These are phyloP conservation scores for Acacia confusa DNA, from an alignment of 306 rosid genomes.

Conservation along the genomic window DNA sequence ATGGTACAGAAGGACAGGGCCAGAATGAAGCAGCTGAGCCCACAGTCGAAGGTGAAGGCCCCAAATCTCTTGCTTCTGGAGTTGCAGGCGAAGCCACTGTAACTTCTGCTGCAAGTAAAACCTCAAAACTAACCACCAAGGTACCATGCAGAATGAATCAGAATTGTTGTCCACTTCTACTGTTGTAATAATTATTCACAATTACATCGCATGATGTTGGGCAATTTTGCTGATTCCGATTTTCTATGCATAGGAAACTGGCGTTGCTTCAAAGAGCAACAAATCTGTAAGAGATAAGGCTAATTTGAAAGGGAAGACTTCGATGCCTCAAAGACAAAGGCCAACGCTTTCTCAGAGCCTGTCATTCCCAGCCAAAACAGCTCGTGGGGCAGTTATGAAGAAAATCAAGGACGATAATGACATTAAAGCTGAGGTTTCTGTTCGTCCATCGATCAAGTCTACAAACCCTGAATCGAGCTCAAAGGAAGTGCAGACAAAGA, in stretches of 20 bases:
- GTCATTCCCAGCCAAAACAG: constrained; percentile 69
- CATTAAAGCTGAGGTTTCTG: constrained; percentile 43
- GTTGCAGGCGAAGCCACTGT: constrained; percentile 44
- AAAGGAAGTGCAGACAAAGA: constrained; percentile 46
- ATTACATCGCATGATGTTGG: background rate
- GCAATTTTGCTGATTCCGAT: constrained; percentile 19
- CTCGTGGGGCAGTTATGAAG: constrained; percentile 53
- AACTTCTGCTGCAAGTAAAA: constrained; percentile 51
- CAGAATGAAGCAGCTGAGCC: constrained; percentile 44
- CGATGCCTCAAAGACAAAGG: constrained; percentile 47
- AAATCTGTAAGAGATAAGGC: constrained; percentile 63
- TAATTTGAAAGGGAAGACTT: constrained; percentile 44
- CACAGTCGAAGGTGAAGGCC: constrained; percentile 35
- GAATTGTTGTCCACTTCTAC: constrained; percentile 5
- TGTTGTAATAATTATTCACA: constrained; percentile 5
- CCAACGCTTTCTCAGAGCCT: constrained; percentile 70
- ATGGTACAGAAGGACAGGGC: constrained; percentile 42
- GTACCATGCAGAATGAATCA: constrained; percentile 40
- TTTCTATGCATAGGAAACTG: constrained; percentile 51
- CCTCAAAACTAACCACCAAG: constrained; percentile 50
- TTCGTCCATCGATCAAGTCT: constrained; percentile 45
- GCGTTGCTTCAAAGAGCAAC: constrained; percentile 52
- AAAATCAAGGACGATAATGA: constrained; percentile 64
- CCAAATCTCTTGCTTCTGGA: constrained; percentile 38
- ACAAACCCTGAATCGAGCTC: constrained; percentile 47